Evolutionary conservation across 2,329 filamentous ascomycete genomes (phyloP), one percentile per base, ranked within the genome.

Genomic region (Aspergillus quadricinctus): DNA sequence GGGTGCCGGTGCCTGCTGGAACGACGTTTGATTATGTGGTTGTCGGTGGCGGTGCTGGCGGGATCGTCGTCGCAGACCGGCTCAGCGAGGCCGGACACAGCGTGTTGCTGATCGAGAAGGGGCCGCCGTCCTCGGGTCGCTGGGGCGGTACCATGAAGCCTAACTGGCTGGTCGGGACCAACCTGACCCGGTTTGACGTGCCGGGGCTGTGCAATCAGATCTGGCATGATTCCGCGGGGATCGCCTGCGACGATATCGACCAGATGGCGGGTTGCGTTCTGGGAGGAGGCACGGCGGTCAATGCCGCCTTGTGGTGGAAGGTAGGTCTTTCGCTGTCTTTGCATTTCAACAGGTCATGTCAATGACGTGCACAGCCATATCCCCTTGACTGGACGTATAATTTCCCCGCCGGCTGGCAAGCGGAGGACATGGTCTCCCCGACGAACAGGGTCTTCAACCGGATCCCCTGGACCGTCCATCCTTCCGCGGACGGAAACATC

Each of bases 261-360:
- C 84, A 87, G 64, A 88, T 89, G 85, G 85, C 86, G 11, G 88
- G 86, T 14, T 90, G 88, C 59, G 78, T 90, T 46, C 79, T 90
- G 2, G 88, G 88, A 50, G 88, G 87, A 54, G 55, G 55, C 7
- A 57, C 55, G 3, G 55, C 55, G 0, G 52, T 57, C 6, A 57
- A 57, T 45, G 48, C 55, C 2, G 55, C 52, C 11, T 25, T 57
- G 6, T 57, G 55, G 55, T 57, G 55, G 55, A 51, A 27, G 40
- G 55, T 57, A 55, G n/a, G 41, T 10, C 4, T 9, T 7, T 3
- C 3, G 23, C 23, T 23, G 23, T 10, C 4, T 21, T 17, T 23
- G 41, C 3, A 1, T 1, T 8, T 49, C n/a, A 17, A 35, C 2
- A 37, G 10, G 3, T n/a, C 14, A n/a, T 11, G 14, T 17, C 11